A percentile compares a stretch with the other conserved stretches of the same genome.
Conservation (phyloP, 2,329 filamentous ascomycete genomes). For the Neofusicoccum kwambonambiense region DNA sequence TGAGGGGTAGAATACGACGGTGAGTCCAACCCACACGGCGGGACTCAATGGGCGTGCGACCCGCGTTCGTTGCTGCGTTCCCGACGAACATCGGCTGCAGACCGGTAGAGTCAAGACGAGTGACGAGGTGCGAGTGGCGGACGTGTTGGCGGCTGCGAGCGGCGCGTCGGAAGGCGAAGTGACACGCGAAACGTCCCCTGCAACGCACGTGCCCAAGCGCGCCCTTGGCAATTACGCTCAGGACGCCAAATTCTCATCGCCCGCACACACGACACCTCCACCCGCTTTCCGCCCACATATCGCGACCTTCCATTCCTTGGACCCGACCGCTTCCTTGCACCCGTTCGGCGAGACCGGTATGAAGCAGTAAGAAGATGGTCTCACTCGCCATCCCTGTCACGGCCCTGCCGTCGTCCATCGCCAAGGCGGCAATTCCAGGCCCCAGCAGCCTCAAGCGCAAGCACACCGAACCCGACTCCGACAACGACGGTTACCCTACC, state of each 20-base stretch:
- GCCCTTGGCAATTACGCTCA: neutral
- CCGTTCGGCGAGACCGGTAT: neutral
- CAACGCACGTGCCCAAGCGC: neutral
- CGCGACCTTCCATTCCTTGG: neutral
- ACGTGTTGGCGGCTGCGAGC: too few species aligned
- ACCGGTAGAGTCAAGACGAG: too few species aligned
- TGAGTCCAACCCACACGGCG: too few species aligned
- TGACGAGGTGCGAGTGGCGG: too few species aligned
- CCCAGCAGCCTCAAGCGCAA: slow-evolving; percentile 39
- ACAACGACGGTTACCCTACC: slow-evolving; percentile 27
- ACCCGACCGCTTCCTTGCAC: neutral
- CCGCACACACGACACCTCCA: slow-evolving; percentile 16
- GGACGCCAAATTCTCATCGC: slow-evolving; percentile 15
- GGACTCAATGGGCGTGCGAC: too few species aligned
- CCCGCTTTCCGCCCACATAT: slow-evolving; percentile 2
- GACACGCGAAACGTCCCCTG: neutral
- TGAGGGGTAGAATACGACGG: too few species aligned
- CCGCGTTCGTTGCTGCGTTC: too few species aligned
- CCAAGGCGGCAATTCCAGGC: slow-evolving; percentile 25
- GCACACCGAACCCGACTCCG: slow-evolving; percentile 31
- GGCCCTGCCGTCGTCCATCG: slow-evolving; percentile 24
- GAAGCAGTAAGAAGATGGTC: slow-evolving; percentile 29
- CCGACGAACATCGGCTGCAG: too few species aligned
- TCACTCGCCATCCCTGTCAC: slow-evolving; percentile 36
- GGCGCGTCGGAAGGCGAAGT: neutral